Evolutionary conservation across 2,329 filamentous ascomycete species (phyloP), one percentile per base, ranked within the genome.

Genomic region (Thermomyces lanuginosus): DNA sequence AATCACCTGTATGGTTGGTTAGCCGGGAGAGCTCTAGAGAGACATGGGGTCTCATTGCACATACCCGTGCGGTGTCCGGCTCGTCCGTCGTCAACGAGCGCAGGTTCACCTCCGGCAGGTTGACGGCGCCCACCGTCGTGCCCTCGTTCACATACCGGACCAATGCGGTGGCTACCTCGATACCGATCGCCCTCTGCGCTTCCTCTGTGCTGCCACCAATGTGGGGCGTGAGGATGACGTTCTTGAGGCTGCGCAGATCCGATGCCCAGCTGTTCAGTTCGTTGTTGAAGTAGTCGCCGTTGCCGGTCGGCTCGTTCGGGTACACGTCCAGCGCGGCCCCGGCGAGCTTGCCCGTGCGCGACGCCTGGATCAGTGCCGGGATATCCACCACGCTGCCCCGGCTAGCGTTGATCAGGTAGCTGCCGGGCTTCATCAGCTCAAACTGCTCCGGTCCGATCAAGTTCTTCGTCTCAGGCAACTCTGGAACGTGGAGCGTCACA

Each of bases 121-220:
- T 98, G 50, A 95, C 89, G 34, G 84, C 82, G 39, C 83, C 84
- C 14, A 91, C 56, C 3, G 89, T 98, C 30, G 76, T 72, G 34
- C 89, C 89, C 54, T 89, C 82, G 59, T 95, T 98, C 50, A 95
- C 89, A 53, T 95, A 98, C 45, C 80, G 73, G 31, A 92, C 78
- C 27, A 98, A 63, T 21, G 84, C 79, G 24, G 89, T 76, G 37
- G 70, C 73, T 32, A 98, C 89, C 63, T 98, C 89, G 22, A 91
- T 68, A 41, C 89, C 89, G 49, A 98, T 98, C 9, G 89, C 86
- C 32, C 80, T 76, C 60, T 98, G 89, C 4, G 89, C 89, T 58
- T 98, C 89, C 57, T 98, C 89, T 1, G 89, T 98, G 55, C 82
- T 92, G 30, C 89, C 89, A 42, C 89, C 89, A 46, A 98, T 95